phyloP scores from a whole-genome alignment of 352 stramenopile species.

The Globisporangium perplexum region DNA sequence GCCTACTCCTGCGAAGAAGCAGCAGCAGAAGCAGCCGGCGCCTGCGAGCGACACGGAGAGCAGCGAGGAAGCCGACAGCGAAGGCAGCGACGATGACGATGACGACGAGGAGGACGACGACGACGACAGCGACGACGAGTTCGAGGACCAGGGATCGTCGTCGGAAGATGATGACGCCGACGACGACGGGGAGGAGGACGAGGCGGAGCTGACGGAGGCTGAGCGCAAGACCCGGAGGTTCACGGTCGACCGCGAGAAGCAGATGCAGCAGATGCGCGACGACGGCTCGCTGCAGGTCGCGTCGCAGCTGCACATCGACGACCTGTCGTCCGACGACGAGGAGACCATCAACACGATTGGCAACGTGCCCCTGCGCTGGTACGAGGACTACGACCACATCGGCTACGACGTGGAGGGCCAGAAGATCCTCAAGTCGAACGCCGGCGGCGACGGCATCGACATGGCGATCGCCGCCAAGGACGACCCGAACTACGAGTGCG shows the following conservation, averaged over 20 bases:
- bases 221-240: constrained; percentile 81
- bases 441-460: constrained; percentile 86
- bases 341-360: constrained; percentile 96
- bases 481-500: constrained; percentile 91
- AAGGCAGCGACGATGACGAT: constrained; percentile 18
- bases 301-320: constrained; percentile 94
- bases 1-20: constrained; percentile 12
- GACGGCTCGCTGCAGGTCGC: constrained; percentile 78
- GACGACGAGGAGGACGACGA: constrained; percentile 38
- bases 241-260: constrained; percentile 61
- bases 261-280: constrained; percentile 80
- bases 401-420: constrained; percentile 97
- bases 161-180: constrained; percentile 61
- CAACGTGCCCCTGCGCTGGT: constrained; percentile 99
- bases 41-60: constrained; percentile 19
- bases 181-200: constrained; percentile 59
- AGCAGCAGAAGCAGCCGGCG: constrained; percentile 10
- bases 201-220: constrained; percentile 64
- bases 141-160: constrained; percentile 84
- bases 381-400: constrained; percentile 99
- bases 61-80: constrained; percentile 16
- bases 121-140: constrained; percentile 54
- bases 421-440: constrained; percentile 93
- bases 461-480: constrained; percentile 80
- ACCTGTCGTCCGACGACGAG: constrained; percentile 98